Base-by-base conservation (phyloP, 2,329 filamentous ascomycete species). In the Paracorniculantispora psalliotae region DNA sequence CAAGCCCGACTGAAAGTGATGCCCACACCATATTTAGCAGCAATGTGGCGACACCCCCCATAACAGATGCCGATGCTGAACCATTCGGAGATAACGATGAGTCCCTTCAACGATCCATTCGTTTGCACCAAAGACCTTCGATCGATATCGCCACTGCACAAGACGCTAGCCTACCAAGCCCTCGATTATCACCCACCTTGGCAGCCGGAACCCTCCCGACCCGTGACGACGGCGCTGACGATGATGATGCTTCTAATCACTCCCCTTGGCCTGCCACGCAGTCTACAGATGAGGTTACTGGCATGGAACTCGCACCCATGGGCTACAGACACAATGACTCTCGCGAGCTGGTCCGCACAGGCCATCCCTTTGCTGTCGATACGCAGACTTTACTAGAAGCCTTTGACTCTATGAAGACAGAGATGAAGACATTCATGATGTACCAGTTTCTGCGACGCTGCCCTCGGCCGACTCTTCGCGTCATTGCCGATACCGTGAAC, bases 391-490 rank as follows among this genome's bases (percentile, higher is more conserved):
- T 99, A 80, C 77, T 99, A 17, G 90, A 96, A 66, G 87, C 87
- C 2, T 99, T 97, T 67, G 93, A 97, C 71, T 84, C 89, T 7
- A 89, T 99, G 81, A 92, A 93, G 2, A 85, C 90, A 47, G 89
- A 94, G 67, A 86, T 99, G 83, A 94, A 99, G 75, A 90, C 89
- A 0, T 96, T 96, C 69, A 88, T 99, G 75, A 96, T 99, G 86
- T 97, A 96, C 70, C 93, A 99, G 70, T 85, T 99, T 58, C 81
- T 99, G 26, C 88, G 91, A 59, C 84, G 94, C 49, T 97, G 92
- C 68, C 85, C 91, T 6, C 89, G 96, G 65, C 88, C 91, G 44
- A 96, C 92, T 0, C 79, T 99, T 5, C 91, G 94, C 68, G 87
- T 96, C 57, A 88, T 99, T 58, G 92, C 93, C 37, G 87, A 92